These are phyloP conservation scores for Penicillium glabrum DNA, from an alignment of 2,329 filamentous ascomycete genomes.

Conservation along the genomic window DNA sequence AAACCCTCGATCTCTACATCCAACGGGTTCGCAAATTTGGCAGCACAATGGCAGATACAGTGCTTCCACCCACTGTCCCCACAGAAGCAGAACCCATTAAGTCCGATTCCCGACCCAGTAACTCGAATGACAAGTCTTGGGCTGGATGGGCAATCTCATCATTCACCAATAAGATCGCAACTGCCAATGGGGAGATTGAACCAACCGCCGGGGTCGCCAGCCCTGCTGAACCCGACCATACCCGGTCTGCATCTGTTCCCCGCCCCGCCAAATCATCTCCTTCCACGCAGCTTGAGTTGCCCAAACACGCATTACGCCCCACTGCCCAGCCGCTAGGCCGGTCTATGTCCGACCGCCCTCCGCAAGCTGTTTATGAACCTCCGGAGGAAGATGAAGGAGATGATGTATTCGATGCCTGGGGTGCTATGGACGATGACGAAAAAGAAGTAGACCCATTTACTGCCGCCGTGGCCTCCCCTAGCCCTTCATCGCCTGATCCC, in stretches of 20 bases:
- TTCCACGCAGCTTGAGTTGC: constrained; percentile 20
- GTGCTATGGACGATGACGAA: constrained; percentile 58
- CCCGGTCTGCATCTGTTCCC: constrained; percentile 52
- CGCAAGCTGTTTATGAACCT: constrained; percentile 47
- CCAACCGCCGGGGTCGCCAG: constrained; percentile 52
- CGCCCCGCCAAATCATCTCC: constrained; percentile 37
- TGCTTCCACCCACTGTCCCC: constrained; percentile 64
- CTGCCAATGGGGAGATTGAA: constrained; percentile 84
- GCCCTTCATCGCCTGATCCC: constrained; percentile 25
- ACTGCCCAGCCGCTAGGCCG: constrained; percentile 32
- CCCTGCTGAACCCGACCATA: constrained; percentile 42
- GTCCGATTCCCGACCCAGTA: constrained; percentile 71
- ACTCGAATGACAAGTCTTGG: constrained; percentile 74
- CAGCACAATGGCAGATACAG: constrained; percentile 75
- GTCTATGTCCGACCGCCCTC: constrained; percentile 43
- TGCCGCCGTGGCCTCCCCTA: constrained; percentile 32
- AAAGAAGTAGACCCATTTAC: constrained; percentile 43
- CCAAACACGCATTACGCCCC: constrained; percentile 25
- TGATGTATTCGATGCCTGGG: constrained; percentile 74
- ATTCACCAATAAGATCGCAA: constrained; percentile 89
- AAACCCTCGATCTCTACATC: constrained; percentile 84
- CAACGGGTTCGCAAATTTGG: constrained; percentile 78
- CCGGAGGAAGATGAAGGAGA: constrained; percentile 53
- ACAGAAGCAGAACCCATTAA: constrained; percentile 46
- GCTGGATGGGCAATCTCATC: constrained; percentile 98